A percentile compares a stretch with the other conserved stretches of the same genome.
Conservation (phyloP, 129 eudicot genomes). For the Flaveria sonorensis region DNA sequence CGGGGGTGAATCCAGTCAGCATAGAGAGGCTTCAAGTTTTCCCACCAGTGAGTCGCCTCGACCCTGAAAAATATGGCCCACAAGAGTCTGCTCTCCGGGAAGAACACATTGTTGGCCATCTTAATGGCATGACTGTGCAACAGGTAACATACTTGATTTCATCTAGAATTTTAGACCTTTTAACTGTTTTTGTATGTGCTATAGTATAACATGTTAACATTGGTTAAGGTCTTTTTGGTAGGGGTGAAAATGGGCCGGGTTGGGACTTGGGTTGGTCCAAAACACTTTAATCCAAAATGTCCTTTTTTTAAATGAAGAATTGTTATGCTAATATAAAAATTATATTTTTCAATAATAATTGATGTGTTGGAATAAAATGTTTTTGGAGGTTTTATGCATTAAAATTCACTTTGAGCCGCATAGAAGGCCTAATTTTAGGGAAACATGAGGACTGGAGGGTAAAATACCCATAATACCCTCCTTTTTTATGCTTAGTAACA, state of each 20-base stretch:
- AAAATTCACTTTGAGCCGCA: too few species aligned
- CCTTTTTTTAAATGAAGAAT: not conserved
- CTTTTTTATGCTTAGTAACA: too few species aligned
- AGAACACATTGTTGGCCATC: slow-evolving; percentile 73
- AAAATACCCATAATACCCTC: not conserved
- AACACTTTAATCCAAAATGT: not conserved
- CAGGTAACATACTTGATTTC: slow-evolving; percentile 50
- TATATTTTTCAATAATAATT: slow-evolving; percentile 3
- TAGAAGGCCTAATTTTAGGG: not conserved
- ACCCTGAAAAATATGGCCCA: slow-evolving; percentile 74
- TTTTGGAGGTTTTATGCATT: not conserved
- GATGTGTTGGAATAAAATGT: not conserved
- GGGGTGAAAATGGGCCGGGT: not conserved
- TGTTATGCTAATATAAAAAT: not conserved
- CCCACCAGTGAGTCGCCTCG: slow-evolving; percentile 89
- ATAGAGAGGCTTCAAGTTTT: slow-evolving; percentile 73
- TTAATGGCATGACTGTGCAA: slow-evolving; percentile 86
- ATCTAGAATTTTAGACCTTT: not conserved
- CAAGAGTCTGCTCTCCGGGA: slow-evolving; percentile 81
- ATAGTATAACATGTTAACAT: not conserved
- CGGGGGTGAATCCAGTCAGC: slow-evolving; percentile 89
- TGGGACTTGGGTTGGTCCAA: not conserved
- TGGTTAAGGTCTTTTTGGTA: not conserved
- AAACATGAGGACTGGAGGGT: not conserved
- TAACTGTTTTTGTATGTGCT: not conserved